Conservation (phyloP, 352 stramenopile genomes). For the Phytopythium sindhum region DNA sequence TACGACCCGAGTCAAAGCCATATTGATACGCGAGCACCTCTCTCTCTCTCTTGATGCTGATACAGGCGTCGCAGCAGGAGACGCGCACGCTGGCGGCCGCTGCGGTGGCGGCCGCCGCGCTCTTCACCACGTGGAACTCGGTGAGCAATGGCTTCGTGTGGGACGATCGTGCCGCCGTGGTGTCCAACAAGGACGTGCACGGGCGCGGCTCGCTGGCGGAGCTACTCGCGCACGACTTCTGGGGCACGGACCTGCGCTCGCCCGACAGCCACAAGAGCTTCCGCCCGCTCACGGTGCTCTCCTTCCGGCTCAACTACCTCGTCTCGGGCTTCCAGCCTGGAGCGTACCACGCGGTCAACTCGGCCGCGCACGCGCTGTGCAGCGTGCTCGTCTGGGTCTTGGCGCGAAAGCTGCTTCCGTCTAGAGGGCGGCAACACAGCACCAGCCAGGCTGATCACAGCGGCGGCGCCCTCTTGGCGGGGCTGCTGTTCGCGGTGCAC, state of each 20-base stretch:
- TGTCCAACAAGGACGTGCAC: constrained; percentile 61
- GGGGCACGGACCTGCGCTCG: constrained; percentile 64
- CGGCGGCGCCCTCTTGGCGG: constrained; percentile 25
- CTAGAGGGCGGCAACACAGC: not conserved
- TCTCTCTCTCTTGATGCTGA: constrained; percentile 11
- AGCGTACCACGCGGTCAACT: constrained; percentile 77
- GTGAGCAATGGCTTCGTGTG: constrained; percentile 77
- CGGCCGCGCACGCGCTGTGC: constrained; percentile 57
- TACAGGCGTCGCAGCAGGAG: constrained; percentile 18
- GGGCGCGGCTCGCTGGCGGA: constrained; percentile 22
- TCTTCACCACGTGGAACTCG: constrained; percentile 52
- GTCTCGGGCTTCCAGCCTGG: constrained; percentile 39
- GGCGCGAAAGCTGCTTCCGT: constrained; percentile 28
- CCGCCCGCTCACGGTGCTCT: constrained; percentile 75
- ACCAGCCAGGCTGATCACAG: not conserved
- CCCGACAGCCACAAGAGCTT: constrained; percentile 86
- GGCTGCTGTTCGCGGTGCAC: constrained; percentile 89
- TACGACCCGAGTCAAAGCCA: too few relatives aligned
- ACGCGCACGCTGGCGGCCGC: constrained; percentile 1
- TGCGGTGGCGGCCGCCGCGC: constrained; percentile 28
- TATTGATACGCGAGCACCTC: too few relatives aligned
- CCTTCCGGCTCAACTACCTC: constrained; percentile 62
- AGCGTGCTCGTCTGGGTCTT: constrained; percentile 56
- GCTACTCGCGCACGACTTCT: constrained; percentile 86
- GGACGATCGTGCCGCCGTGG: constrained; percentile 86